Evolutionary conservation across 2,329 filamentous ascomycete genomes (phyloP), one percentile per base, ranked within the genome.

Genomic region (Colletotrichum kahawae): DNA sequence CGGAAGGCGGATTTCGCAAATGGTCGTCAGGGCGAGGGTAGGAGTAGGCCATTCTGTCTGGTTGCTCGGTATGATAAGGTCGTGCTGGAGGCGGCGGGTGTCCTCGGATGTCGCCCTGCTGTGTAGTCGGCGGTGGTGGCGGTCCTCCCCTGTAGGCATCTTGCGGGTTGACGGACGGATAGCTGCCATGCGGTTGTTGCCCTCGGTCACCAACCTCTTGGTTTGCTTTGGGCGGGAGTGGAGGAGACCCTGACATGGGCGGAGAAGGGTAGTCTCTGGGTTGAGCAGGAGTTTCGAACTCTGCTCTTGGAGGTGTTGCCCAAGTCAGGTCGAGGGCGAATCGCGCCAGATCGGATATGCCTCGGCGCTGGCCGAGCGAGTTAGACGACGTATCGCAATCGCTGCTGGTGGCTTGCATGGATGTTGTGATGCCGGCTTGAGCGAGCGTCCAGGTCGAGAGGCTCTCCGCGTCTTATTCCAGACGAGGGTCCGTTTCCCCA

Each of bases 191-290:
- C 62, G 72, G 77, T 73, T 89, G 88, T 71, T 89, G 88, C 81
- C 87, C 85, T 83, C 88, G 87, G 84, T 90, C 88, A 84, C 86
- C 87, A 81, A 87, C 87, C 84, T 92, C 90, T 84, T 86, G 88
- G 83, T 88, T 88, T 87, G 85, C 83, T 86, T 90, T 92, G 82
- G 88, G 87, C 84, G 91, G 89, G 80, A 89, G 86, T 79, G n/a
- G n/a, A 81, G 92, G 91, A 87, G 92, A 93, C 83, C 91, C 91
- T 88, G 92, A 93, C 92, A 93, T 93, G 89, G 92, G 92, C 87
- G 92, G 92, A 88, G 92, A 93, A 83, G 92, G 92, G 86, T 93
- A 93, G 83, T 89, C 90, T 88, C 87, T 87, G 82, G 86, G 86
- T 81, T 87, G 88, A 86, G 88, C 87, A 87, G 85, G 83, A 83